Conservation (phyloP, 495 filamentous ascomycete genomes). For the Hypomontagnella monticulosa region DNA sequence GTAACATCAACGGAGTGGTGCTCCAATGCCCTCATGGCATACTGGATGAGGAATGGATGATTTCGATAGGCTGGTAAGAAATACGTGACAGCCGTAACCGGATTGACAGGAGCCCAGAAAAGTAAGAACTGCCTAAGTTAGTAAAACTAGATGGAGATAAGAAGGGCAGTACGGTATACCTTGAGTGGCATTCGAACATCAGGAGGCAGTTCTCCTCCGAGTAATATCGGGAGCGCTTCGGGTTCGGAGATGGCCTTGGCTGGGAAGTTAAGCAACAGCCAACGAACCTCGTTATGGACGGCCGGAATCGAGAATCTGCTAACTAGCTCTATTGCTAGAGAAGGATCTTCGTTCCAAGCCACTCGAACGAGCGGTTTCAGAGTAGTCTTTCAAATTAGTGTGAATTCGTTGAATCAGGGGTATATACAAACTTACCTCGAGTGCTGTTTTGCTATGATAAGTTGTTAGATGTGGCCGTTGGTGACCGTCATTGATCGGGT, state of each 20-base stretch:
- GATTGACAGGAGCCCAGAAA: slow-evolving; percentile 94
- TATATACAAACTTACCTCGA: slow-evolving; percentile 58
- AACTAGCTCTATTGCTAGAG: slow-evolving; percentile 82
- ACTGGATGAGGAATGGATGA: slow-evolving; percentile 93
- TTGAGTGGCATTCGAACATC: slow-evolving; percentile 89
- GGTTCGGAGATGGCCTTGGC: slow-evolving; percentile 81
- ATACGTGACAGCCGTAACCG: slow-evolving; percentile 89
- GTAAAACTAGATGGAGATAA: slow-evolving; percentile 16
- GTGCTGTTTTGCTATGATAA: slow-evolving; percentile 51
- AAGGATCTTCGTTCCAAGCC: slow-evolving; percentile 86
- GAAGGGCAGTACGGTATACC: slow-evolving; percentile 52
- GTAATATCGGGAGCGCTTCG: slow-evolving; percentile 81
- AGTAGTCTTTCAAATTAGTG: slow-evolving; percentile 52
- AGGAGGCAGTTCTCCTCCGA: slow-evolving; percentile 75
- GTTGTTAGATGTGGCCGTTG: slow-evolving; percentile 40
- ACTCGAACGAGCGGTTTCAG: slow-evolving; percentile 72
- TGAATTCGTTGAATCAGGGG: not conserved
- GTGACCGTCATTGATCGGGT: slow-evolving; percentile 73
- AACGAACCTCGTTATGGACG: slow-evolving; percentile 78
- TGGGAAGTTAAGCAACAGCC: slow-evolving; percentile 80
- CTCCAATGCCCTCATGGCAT: slow-evolving; percentile 95
- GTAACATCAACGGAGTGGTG: slow-evolving; percentile 94
- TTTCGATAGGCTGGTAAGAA: slow-evolving; percentile 95
- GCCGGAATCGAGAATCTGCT: slow-evolving; percentile 79
- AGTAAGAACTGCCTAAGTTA: slow-evolving; percentile 77